A percentile compares a stretch with the other conserved stretches of the same genome.
These are phyloP conservation scores for Pecoramyces ruminantium DNA, from an alignment of 192 early-diverging fungal genomes.

Conservation along the genomic window DNA sequence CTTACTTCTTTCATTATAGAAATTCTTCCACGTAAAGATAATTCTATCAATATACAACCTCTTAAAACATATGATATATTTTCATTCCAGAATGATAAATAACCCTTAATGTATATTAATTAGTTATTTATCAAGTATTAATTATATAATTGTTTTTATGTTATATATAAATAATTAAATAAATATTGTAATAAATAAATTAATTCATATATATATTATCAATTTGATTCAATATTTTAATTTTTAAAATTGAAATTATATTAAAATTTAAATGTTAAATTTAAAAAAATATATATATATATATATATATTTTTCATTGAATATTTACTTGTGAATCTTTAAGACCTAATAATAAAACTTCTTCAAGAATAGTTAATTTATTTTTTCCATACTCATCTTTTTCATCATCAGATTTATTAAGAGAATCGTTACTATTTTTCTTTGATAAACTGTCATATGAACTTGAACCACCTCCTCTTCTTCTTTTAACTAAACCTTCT, in stretches of 20 bases:
- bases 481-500: neutral
- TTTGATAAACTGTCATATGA: constrained; percentile 1
- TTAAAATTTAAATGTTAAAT: no score
- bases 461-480: constrained; percentile 1
- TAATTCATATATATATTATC: no score
- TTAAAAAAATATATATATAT: no score
- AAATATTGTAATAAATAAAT: no score
- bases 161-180: no score
- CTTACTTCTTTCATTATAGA: constrained; percentile 66
- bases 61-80: constrained; percentile 91
- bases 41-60: constrained; percentile 89
- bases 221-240: no score
- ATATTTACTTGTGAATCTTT: constrained; percentile 70
- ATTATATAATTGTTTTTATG: no score
- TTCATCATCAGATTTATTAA: constrained; percentile 1
- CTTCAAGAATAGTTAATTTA: constrained; percentile 86
- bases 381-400: constrained; percentile 7
- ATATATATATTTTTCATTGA: no score
- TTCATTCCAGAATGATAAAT: constrained; percentile 98
- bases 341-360: constrained; percentile 78
- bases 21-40: constrained; percentile 81
- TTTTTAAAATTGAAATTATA: no score
- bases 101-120: no score
- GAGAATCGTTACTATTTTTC: neutral
- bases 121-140: no score